Evolutionary conservation across 768 basidiomycete species (phyloP), one percentile per base, ranked within the genome.

Genomic region (Gyrodon lividus): DNA sequence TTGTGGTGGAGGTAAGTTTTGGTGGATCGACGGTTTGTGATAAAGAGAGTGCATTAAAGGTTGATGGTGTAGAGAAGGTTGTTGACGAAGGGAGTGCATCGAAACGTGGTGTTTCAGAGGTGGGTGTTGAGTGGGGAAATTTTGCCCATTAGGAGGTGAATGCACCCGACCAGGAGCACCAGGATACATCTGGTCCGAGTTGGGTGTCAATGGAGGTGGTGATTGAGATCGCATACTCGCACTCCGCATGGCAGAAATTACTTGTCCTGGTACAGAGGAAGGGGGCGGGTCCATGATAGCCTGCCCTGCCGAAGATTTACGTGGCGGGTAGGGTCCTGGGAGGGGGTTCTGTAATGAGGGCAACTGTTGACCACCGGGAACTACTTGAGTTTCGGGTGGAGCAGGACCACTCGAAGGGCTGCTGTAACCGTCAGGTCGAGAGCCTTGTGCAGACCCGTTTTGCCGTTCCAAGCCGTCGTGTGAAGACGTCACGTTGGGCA

Each of bases 171-270:
- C 44, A 8, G 66, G 65, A 45, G 54, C 46, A 31, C 42, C 49
- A 26, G 65, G 37, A 52, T 43, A 28, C 17, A 58, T 46, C 17
- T 63, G 60, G 14, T 60, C 65, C 42, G 46, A 64, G 50, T 40
- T 63, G 57, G 52, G 56, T 12, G 35, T 41, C 44, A 45, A 51
- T 57, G 50, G 59, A 64, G 39, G 68, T 33, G 54, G 65, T 51
- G 55, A 61, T 40, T 46, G 64, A 41, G 48, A 51, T 61, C 45
- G 65, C 58, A 52, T 69, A 41, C 73, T 72, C 8, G 69, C 59
- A 59, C 70, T 74, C 55, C 78, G 69, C 13, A 63, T 40, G 28
- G 76, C 72, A n/a, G 73, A 69, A 19, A 74, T 54, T 14, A 67
- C 52, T 49, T 70, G 68, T 35, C 70, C 70, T 16, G 75, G 72